A percentile compares a stretch with the other conserved stretches of the same genome.
Evolutionary conservation across 441 rosid species (phyloP).

Genomic region (Aquilaria agallochum): DNA sequence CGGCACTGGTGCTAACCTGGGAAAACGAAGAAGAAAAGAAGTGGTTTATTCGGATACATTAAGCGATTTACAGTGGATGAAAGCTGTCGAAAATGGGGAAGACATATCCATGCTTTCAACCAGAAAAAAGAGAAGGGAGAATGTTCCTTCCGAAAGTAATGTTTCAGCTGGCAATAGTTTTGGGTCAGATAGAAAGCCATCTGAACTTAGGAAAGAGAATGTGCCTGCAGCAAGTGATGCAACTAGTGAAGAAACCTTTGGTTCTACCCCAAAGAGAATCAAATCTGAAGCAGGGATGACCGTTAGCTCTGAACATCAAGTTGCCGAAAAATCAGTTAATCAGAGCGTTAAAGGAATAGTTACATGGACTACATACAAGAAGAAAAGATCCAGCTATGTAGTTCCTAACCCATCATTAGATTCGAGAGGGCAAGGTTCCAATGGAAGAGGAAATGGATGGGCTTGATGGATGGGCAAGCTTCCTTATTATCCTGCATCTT

Average conservation of each 20-base stretch:
- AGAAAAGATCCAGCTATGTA: constrained; percentile 80
- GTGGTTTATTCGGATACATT: constrained; percentile 66
- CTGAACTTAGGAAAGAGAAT: constrained; percentile 27
- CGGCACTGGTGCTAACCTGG: constrained; percentile 56
- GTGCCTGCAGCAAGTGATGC: constrained; percentile 50
- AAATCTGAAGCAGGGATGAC: constrained; percentile 27
- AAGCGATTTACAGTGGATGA: constrained; percentile 87
- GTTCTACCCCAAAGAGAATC: constrained; percentile 39
- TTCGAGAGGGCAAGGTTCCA: constrained; percentile 68
- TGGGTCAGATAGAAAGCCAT: constrained; percentile 23
- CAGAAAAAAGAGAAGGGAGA: constrained; percentile 46
- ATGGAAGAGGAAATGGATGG: constrained; percentile 64
- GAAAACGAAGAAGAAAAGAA: constrained; percentile 82
- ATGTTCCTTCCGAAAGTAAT: constrained; percentile 36
- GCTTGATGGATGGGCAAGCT: constrained; percentile 9
- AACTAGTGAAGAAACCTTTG: constrained; percentile 61
- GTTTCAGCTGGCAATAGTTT: constrained; percentile 34
- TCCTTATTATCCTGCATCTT: too few species aligned
- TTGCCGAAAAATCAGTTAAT: constrained; percentile 24
- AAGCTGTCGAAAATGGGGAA: constrained; percentile 91
- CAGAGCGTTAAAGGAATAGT: constrained; percentile 35
- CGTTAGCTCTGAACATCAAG: constrained; percentile 32
- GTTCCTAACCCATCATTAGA: constrained; percentile 72
- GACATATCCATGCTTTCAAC: constrained; percentile 43
- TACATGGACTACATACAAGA: constrained; percentile 82